A percentile compares a stretch with the other conserved stretches of the same genome.
These are phyloP conservation scores for Sarocladium brachiariae DNA, from an alignment of 2,329 filamentous ascomycete genomes.

Conservation along the genomic window DNA sequence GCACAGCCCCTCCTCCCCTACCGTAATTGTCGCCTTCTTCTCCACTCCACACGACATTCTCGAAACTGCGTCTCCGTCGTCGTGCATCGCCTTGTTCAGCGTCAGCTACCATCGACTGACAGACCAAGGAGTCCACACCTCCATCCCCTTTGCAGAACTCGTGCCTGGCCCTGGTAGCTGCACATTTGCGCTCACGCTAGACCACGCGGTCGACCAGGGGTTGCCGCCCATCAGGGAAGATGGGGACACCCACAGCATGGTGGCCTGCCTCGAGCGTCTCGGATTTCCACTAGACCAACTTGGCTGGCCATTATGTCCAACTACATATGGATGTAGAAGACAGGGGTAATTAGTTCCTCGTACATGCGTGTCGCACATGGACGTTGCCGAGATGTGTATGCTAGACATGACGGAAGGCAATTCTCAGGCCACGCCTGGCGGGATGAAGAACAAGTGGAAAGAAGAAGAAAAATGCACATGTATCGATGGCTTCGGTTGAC, in stretches of 20 bases:
- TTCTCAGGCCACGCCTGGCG: too few species aligned
- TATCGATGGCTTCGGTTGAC: too few species aligned
- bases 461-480: too few species aligned
- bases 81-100: too few species aligned
- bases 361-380: too few species aligned
- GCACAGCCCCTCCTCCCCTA: not conserved
- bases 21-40: not conserved
- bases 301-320: too few species aligned
- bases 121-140: not conserved
- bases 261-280: conserved; percentile 7
- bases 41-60: not conserved
- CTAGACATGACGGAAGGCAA: too few species aligned
- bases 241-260: not conserved
- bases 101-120: not conserved
- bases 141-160: not conserved
- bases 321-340: too few species aligned
- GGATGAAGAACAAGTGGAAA: too few species aligned
- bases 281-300: conserved; percentile 8
- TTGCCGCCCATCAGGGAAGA: not conserved
- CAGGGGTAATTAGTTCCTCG: too few species aligned
- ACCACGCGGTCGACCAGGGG: conserved; percentile 6
- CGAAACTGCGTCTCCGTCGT: conserved; percentile 3
- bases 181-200: not conserved
- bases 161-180: not conserved
- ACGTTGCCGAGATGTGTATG: too few species aligned